Evolutionary conservation across 2,329 filamentous ascomycete species (phyloP).

Genomic region (Alternaria conjuncta): DNA sequence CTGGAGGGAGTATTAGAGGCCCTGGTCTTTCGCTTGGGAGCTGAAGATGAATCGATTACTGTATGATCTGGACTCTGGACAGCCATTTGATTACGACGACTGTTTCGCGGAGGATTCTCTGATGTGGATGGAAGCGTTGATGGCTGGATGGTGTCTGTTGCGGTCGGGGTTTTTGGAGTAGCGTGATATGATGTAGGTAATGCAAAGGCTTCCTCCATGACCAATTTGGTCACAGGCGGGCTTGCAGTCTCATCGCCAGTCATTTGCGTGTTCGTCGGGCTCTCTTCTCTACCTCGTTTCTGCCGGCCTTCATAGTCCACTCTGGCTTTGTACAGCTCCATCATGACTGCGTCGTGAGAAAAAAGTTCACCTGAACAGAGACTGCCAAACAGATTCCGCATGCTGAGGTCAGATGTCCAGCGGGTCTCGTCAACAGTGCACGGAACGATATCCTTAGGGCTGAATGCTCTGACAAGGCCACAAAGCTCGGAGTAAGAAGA

Average conservation of each 20-base stretch:
- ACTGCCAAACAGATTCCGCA: slow-evolving; percentile 73
- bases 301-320: slow-evolving; percentile 9
- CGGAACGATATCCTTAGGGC: slow-evolving; percentile 78
- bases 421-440: slow-evolving; percentile 70
- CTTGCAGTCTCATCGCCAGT: neutral
- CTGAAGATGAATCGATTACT: neutral
- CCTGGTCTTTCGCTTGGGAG: neutral
- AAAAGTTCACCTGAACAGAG: slow-evolving; percentile 69
- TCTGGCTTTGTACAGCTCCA: slow-evolving; percentile 38
- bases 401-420: slow-evolving; percentile 71
- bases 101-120: neutral
- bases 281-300: slow-evolving; percentile 19
- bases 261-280: slow-evolving; percentile 20
- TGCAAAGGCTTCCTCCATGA: neutral
- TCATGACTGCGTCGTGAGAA: slow-evolving; percentile 69
- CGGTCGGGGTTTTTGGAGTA: too few relatives aligned
- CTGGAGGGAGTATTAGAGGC: neutral
- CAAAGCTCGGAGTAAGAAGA: slow-evolving; percentile 85
- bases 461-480: slow-evolving; percentile 70
- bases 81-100: neutral
- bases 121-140: neutral
- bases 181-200: neutral
- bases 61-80: neutral
- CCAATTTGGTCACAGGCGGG: neutral
- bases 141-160: neutral